Evolutionary conservation across 139 green algal genomes (phyloP).

Genomic region (Closterium sp.): DNA sequence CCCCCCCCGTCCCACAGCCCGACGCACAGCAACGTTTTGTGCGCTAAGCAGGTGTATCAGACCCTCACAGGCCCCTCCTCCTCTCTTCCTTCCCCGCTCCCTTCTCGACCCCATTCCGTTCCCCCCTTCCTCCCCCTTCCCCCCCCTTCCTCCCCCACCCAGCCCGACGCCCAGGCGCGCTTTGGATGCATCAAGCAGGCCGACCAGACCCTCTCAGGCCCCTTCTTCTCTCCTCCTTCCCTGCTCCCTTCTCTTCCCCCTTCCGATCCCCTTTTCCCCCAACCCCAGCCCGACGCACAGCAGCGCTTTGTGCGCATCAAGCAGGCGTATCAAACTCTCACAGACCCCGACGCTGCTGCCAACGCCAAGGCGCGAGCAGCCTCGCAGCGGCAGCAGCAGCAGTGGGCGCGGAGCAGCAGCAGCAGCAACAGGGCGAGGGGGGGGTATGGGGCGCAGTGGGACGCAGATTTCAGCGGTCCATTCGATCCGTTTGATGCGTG

Average conservation of each 20-base stretch:
- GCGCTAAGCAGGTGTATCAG: too few species aligned
- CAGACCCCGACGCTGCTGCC: background rate
- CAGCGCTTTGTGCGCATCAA: conserved; percentile 44
- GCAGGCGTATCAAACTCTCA: conserved; percentile 38
- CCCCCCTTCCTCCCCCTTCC: background rate
- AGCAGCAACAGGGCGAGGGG: background rate
- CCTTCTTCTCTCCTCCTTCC: background rate
- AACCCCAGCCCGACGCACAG: conserved; percentile 46
- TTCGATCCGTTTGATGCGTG: conserved; percentile 22
- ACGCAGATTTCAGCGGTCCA: background rate
- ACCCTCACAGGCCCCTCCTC: too few species aligned
- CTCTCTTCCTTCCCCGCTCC: too few species aligned
- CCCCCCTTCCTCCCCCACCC: conserved; percentile 47
- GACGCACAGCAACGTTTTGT: too few species aligned
- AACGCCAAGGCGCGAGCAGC: too few species aligned
- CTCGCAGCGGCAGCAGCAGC: too few species aligned
- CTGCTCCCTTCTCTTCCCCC: background rate
- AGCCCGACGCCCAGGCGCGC: conserved; percentile 14
- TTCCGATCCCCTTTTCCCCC: too few species aligned
- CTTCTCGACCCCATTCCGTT: too few species aligned
- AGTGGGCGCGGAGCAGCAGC: too few species aligned
- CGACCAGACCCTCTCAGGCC: too few species aligned
- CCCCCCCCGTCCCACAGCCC: too few species aligned
- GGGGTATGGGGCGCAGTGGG: background rate
- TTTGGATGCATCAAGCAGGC: conserved; percentile 41